Evolutionary conservation across 2,329 filamentous ascomycete species (phyloP).

Genomic region (Monosporascus sp.): DNA sequence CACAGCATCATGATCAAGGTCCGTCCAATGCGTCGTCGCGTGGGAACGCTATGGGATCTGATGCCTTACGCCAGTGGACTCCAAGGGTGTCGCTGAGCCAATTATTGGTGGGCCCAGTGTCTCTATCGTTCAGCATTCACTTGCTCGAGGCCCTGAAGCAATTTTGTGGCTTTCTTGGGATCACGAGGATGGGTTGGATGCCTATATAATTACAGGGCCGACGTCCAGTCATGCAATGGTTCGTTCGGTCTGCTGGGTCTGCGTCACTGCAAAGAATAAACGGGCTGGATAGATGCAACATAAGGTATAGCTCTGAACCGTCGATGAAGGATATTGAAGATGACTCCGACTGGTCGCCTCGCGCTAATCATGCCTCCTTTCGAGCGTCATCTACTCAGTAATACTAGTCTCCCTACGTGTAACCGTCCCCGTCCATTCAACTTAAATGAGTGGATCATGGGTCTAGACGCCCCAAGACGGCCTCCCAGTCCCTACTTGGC

Average conservation of each 20-base stretch:
- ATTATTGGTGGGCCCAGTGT: no score
- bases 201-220: neutral
- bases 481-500: neutral
- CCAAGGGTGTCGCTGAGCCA: no score
- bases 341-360: neutral
- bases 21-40: neutral
- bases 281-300: neutral
- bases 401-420: slow-evolving; percentile 6
- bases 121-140: no score
- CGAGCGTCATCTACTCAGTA: neutral
- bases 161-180: neutral
- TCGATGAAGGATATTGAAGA: neutral
- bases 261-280: neutral
- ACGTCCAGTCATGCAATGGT: neutral
- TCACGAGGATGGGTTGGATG: neutral
- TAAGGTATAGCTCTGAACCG: neutral
- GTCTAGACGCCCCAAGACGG: neutral
- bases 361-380: neutral
- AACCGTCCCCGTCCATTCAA: slow-evolving; percentile 7
- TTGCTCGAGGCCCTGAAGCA: neutral
- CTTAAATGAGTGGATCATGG: slow-evolving; percentile 8
- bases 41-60: neutral
- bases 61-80: no score
- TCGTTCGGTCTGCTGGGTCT: neutral
- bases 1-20: neutral